Evolutionary conservation across 148 eudicot genomes (phyloP), one percentile per base, ranked within the genome.

Genomic region (Rhododendron griersonianum): DNA sequence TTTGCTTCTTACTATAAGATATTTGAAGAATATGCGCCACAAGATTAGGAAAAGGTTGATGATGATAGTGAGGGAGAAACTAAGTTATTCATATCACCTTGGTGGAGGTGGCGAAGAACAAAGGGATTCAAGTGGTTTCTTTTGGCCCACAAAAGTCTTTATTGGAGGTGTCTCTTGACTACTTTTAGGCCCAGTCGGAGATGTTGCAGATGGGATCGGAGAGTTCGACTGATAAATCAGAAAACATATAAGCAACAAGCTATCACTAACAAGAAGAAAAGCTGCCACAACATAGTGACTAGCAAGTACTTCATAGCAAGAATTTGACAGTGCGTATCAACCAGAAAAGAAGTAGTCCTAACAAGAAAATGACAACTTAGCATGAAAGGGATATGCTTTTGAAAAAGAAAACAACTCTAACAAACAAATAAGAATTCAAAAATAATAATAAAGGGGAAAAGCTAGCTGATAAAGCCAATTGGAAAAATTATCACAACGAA

Each of bases 1-100:
- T 97, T 90, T 97, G 99, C 93, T 97, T 97, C 90, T 97, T 97
- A 86, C 99, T 97, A 90, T 44, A 55, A 80, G 15, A 86, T 69
- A 61, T 75, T 53, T 47, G 50, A 79, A 30, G 39, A 74, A 85
- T 57, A 71, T 19, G 69, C 51, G 69, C 55, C 44, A 63, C 30
- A 80, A 44, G 8, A 44, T 30, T 30, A 71, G 75, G 75, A 69
- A 28, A 69, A 69, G 18, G 75, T 69, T 69, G 76, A 39, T n/a
- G n/a, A 74, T 57, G 33, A 82, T 74, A 21, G 30, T 13, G 19
- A 77, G 28, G 25, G 28, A 86, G 44, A 71, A 86, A 78, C 1
- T 6, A 81, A 35, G 25, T 37, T 18, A 81, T 75, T 80, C 84
- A 69, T 44, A 75, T 76, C 87, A 98, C 99, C 95, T 92, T 80